Conservation (phyloP, 495 filamentous ascomycete species). For the Hyaloscypha variabilis region DNA sequence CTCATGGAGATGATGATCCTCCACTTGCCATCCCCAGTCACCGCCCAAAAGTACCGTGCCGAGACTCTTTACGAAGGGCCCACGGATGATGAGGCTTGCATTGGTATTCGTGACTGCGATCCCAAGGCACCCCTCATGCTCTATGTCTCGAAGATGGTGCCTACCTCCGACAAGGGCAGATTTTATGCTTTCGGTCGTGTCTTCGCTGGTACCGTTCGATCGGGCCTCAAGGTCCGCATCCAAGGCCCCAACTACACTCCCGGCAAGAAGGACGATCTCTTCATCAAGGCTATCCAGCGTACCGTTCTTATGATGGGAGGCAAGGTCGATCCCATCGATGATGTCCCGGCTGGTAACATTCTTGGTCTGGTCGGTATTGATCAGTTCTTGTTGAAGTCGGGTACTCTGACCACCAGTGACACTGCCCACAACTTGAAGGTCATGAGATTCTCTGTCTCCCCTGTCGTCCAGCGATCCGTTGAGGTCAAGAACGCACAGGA, state of each 20-base stretch:
- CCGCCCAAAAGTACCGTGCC: constrained; percentile 96
- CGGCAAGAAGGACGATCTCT: constrained; percentile 97
- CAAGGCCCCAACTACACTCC: constrained; percentile 99
- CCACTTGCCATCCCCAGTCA: constrained; percentile 94
- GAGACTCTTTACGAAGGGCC: constrained; percentile 99
- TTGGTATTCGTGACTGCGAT: constrained; percentile 97
- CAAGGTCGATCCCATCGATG: constrained; percentile 98
- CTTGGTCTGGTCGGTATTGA: constrained; percentile 98
- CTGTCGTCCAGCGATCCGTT: constrained; percentile 97
- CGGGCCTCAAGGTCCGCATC: constrained; percentile 99
- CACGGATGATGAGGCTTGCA: constrained; percentile 83
- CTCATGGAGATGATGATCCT: constrained; percentile 99
- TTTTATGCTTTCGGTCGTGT: constrained; percentile 99
- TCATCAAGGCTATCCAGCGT: constrained; percentile 99
- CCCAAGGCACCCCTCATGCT: constrained; percentile 98
- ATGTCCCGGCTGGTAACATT: constrained; percentile 99
- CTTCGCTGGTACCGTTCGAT: constrained; percentile 95
- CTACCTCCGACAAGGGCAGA: constrained; percentile 98
- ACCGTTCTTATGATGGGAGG: constrained; percentile 99
- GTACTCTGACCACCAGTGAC: constrained; percentile 96
- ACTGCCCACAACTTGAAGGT: constrained; percentile 99
- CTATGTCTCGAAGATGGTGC: constrained; percentile 99
- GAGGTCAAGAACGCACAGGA: constrained; percentile 99
- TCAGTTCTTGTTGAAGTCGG: constrained; percentile 99
- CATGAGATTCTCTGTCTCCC: constrained; percentile 99